Evolutionary conservation across 2,329 filamentous ascomycete genomes (phyloP).

Genomic region (Fusarium sp.): DNA sequence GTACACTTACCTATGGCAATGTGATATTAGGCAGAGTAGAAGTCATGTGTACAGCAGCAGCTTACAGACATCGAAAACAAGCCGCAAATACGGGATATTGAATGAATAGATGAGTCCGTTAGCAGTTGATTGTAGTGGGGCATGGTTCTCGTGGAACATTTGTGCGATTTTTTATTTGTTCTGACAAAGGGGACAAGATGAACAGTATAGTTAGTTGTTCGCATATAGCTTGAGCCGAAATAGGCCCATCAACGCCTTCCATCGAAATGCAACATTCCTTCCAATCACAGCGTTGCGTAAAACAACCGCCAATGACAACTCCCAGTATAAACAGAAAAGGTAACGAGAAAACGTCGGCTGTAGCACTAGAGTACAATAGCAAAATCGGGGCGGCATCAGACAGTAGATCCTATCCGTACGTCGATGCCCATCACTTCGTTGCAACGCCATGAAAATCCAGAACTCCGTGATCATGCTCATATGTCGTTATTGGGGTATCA

Average conservation of each 20-base stretch:
- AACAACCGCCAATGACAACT: slow-evolving; percentile 41
- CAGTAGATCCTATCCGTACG: slow-evolving; percentile 28
- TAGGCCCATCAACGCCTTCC: slow-evolving; percentile 33
- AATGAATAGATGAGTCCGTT: slow-evolving; percentile 9
- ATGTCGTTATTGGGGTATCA: slow-evolving; percentile 45
- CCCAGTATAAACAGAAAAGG: slow-evolving; percentile 35
- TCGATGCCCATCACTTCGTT: slow-evolving; percentile 37
- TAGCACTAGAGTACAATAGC: slow-evolving; percentile 49
- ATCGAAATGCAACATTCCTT: slow-evolving; percentile 37
- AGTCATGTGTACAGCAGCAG: not conserved
- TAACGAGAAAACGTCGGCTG: slow-evolving; percentile 40
- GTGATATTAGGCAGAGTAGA: not conserved
- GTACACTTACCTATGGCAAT: slow-evolving; percentile 10
- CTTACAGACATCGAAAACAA: slow-evolving; percentile 3
- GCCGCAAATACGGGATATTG: not conserved
- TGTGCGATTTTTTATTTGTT: slow-evolving; percentile 49
- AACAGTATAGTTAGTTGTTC: slow-evolving; percentile 41
- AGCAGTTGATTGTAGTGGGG: slow-evolving; percentile 25
- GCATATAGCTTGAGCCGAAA: slow-evolving; percentile 37
- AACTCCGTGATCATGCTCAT: slow-evolving; percentile 50
- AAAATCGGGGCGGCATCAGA: slow-evolving; percentile 39
- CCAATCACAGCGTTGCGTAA: slow-evolving; percentile 39
- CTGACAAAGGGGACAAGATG: slow-evolving; percentile 44
- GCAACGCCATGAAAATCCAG: slow-evolving; percentile 42
- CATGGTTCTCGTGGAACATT: slow-evolving; percentile 43